These are phyloP conservation scores for Berkeleyomyces rouxiae DNA, from an alignment of 2,329 filamentous ascomycete species.

Conservation along the genomic window DNA sequence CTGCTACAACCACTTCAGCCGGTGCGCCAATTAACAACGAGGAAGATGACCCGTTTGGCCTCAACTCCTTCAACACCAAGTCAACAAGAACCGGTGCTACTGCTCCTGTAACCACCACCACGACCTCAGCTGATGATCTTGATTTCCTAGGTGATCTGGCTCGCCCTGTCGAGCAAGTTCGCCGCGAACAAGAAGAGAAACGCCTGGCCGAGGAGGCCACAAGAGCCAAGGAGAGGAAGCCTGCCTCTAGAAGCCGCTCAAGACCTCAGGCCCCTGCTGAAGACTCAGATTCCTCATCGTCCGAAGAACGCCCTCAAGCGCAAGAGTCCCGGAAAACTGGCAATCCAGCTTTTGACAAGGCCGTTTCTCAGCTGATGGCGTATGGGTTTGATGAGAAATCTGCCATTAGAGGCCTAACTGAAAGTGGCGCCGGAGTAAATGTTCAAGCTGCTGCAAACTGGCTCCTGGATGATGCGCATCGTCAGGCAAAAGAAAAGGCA, in stretches of 20 bases:
- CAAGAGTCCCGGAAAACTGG: background rate
- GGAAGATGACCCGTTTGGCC: constrained; percentile 79
- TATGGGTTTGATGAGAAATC: constrained; percentile 86
- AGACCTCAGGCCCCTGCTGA: constrained; percentile 42
- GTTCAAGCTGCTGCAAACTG: constrained; percentile 77
- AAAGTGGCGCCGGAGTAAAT: constrained; percentile 63
- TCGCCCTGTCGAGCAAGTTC: constrained; percentile 47
- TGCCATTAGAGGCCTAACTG: constrained; percentile 60
- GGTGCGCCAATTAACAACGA: constrained; percentile 33
- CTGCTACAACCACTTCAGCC: constrained; percentile 20
- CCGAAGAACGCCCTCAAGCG: constrained; percentile 24
- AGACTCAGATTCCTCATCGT: constrained; percentile 29
- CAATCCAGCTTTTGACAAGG: constrained; percentile 42
- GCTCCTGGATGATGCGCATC: constrained; percentile 81
- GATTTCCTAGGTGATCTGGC: constrained; percentile 50
- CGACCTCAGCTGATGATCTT: constrained; percentile 34
- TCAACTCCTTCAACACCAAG: constrained; percentile 42
- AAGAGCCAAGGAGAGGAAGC: constrained; percentile 18
- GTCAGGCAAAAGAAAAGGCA: constrained; percentile 59
- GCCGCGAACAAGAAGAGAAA: constrained; percentile 24
- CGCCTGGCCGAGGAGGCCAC: constrained; percentile 2
- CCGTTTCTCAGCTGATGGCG: constrained; percentile 76
- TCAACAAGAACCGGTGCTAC: constrained; percentile 15
- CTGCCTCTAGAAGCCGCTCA: constrained; percentile 21
- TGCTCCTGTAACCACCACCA: constrained; percentile 16